Base-by-base conservation (phyloP, 495 filamentous ascomycete species). In the Chaetomidium leptoderma region DNA sequence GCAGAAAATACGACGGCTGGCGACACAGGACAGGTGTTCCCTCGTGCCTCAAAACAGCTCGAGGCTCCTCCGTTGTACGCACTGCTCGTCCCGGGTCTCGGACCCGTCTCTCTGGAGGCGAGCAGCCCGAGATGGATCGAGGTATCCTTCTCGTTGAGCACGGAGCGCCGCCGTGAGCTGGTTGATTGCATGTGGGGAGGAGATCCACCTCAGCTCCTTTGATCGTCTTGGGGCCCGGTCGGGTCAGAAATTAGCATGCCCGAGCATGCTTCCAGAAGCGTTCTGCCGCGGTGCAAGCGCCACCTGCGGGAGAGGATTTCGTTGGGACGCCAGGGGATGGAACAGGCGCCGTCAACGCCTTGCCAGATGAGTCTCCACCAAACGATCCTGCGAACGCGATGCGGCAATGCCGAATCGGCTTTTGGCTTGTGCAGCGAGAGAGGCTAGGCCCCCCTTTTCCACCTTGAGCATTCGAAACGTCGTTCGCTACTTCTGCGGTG, bases 261-360 rank as follows among this genome's bases (percentile, higher is more conserved):
- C 48, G 51, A 37, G 59, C 57, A 61, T 30, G 30, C 50, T 66
- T 66, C 64, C 55, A 57, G 64, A 66, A 63, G 40, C 14, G 21
- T 59, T 61, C 58, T 57, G 16, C 44, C 58, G 53, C 53, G n/a
- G n/a, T 46, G 37, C 24, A 54, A 43, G 57, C 33, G 48, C 26
- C 30, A 6, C 29, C 6, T 33, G 45, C n/a, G 47, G 26, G 6
- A 32, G 26, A 30, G 47, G 54, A 58, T 36, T n/a, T 11, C 19
- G 30, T 11, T 9, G 13, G 45, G 33, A 37, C 56, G n/a, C n/a
- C n/a, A n/a, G n/a, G n/a, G n/a, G n/a, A n/a, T n/a, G 40, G 48
- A 39, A 36, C 10, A 33, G 8, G 19, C 36, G 43, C 51, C 56
- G 30, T 37, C n/a, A 6, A 10, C 29, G 21, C 56, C 23, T 32